Evolutionary conservation across 1,284 basidiomycete species (phyloP).

Genomic region (Inonotus obliquus): DNA sequence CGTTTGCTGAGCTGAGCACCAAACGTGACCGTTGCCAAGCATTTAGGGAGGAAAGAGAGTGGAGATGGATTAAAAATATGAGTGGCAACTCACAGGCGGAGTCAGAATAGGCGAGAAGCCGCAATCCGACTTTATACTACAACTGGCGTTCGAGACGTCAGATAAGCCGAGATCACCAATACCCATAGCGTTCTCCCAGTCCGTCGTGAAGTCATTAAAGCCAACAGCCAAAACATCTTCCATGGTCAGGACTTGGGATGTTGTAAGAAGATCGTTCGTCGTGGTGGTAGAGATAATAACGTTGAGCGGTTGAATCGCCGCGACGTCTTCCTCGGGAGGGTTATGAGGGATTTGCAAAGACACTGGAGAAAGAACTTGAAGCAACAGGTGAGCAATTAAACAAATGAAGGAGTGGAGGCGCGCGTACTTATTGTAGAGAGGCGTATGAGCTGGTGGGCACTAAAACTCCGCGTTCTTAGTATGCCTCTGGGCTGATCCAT

Average conservation of each 20-base stretch:
- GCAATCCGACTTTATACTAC: slow-evolving; percentile 8
- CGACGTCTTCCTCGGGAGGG: neutral
- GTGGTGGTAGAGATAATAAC: neutral
- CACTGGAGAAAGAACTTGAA: neutral
- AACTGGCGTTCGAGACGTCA: neutral
- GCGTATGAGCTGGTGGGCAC: neutral
- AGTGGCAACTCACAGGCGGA: slow-evolving; percentile 12
- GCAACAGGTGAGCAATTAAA: neutral
- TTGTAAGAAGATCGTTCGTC: no score
- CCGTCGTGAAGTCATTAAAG: slow-evolving; percentile 1
- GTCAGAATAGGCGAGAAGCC: slow-evolving; percentile 15
- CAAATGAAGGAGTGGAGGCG: neutral
- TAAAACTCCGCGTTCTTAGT: neutral
- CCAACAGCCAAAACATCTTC: neutral
- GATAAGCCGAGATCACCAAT: slow-evolving; percentile 2
- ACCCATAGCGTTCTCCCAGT: slow-evolving; percentile 3
- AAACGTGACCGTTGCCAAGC: no score
- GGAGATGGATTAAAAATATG: neutral
- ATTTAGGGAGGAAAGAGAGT: no score
- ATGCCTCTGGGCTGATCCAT: no score
- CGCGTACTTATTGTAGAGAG: neutral
- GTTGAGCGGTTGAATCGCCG: neutral
- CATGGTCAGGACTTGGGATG: neutral
- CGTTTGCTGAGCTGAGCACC: no score
- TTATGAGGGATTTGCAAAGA: neutral